A percentile compares a stretch with the other conserved stretches of the same genome.
Conservation (phyloP, 2,329 filamentous ascomycete species). For the Fusarium succisae region DNA sequence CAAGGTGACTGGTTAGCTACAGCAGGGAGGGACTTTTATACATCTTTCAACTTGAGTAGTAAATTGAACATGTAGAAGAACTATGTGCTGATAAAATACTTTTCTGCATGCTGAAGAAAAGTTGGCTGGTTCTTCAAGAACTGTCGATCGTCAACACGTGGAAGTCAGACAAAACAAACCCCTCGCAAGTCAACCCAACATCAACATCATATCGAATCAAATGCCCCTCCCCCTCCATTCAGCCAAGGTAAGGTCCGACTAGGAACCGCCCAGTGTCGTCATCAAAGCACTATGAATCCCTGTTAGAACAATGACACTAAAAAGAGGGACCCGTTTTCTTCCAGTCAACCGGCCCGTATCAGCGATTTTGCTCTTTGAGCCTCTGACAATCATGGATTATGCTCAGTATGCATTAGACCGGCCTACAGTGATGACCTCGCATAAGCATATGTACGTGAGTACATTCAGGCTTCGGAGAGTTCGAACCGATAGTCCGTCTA, state of each 20-base stretch:
- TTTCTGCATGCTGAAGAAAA: neutral
- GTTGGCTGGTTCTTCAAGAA: neutral
- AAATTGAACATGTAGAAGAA: neutral
- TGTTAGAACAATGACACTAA: constrained; percentile 17
- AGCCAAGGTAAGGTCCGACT: constrained; percentile 23
- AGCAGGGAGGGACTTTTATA: neutral
- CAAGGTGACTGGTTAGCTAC: neutral
- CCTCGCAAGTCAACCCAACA: constrained; percentile 16
- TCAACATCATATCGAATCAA: constrained; percentile 8
- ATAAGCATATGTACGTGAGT: neutral
- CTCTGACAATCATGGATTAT: constrained; percentile 9
- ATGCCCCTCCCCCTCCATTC: constrained; percentile 38
- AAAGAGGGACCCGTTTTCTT: constrained; percentile 23
- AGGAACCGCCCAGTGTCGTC: constrained; percentile 38
- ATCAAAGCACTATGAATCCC: constrained; percentile 26
- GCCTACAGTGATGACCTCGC: constrained; percentile 1
- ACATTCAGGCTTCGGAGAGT: constrained; percentile 3
- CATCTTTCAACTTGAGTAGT: neutral
- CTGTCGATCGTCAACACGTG: constrained; percentile 14
- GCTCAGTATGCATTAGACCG: neutral
- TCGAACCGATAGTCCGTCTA: constrained; percentile 31
- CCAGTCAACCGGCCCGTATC: constrained; percentile 33
- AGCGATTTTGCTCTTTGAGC: constrained; percentile 23
- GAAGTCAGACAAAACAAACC: constrained; percentile 29
- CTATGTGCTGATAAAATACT: neutral